These are phyloP conservation scores for Chlorella variabilis DNA, from an alignment of 163 green algal species.

Conservation along the genomic window DNA sequence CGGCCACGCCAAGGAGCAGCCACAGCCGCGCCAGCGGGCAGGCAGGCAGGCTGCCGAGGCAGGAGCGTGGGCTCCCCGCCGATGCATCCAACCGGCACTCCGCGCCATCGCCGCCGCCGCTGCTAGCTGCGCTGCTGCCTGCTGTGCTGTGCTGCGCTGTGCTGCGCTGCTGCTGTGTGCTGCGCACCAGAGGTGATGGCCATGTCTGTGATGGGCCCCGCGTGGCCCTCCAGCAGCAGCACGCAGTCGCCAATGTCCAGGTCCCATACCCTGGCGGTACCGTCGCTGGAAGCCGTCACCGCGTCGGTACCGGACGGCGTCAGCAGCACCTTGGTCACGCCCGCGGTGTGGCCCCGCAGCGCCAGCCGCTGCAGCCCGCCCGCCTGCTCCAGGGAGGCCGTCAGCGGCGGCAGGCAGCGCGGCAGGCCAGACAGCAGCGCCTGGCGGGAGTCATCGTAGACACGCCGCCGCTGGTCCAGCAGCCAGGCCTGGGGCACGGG, in stretches of 20 bases:
- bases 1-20: too few species aligned
- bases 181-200: conserved; percentile 37
- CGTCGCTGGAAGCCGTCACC: conserved; percentile 76
- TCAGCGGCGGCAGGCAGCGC: conserved; percentile 53
- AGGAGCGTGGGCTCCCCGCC: too few species aligned
- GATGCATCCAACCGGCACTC: too few species aligned
- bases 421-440: background rate
- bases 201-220: conserved; percentile 76
- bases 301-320: conserved; percentile 75
- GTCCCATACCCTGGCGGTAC: conserved; percentile 86
- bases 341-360: conserved; percentile 74
- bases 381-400: conserved; percentile 71
- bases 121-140: too few species aligned
- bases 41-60: too few species aligned
- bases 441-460: conserved; percentile 12
- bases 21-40: too few species aligned
- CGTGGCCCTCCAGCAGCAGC: conserved; percentile 77
- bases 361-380: conserved; percentile 82
- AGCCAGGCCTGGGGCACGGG: conserved; percentile 52
- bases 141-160: too few species aligned
- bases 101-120: too few species aligned
- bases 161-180: too few species aligned
- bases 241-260: conserved; percentile 85
- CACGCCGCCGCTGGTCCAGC: conserved; percentile 39
- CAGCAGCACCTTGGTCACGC: conserved; percentile 73